These are phyloP conservation scores for Mycena maculata DNA, from an alignment of 768 basidiomycete species.

Conservation along the genomic window DNA sequence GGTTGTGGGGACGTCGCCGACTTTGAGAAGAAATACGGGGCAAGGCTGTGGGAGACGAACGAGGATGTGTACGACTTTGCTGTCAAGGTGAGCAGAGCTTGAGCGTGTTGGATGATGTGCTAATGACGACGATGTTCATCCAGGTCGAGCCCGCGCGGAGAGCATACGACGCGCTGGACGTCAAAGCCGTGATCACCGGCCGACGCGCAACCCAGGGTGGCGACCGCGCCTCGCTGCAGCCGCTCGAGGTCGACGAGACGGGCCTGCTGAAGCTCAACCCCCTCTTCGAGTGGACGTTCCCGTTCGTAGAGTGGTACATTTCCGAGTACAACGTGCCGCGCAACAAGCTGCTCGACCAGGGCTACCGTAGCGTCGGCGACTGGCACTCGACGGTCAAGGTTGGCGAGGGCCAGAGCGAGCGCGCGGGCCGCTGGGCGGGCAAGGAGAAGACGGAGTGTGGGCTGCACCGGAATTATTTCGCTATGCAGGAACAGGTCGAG, in stretches of 20 bases:
- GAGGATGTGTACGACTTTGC: conserved; percentile 91
- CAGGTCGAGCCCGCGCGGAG: conserved; percentile 94
- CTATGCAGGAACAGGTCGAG: conserved; percentile 71
- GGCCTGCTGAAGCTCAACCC: conserved; percentile 96
- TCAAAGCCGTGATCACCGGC: conserved; percentile 93
- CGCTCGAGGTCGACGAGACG: conserved; percentile 90
- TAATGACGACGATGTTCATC: background rate
- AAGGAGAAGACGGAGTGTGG: conserved; percentile 96
- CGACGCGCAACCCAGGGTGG: conserved; percentile 93
- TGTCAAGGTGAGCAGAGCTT: conserved; percentile 75
- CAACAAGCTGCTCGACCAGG: conserved; percentile 88
- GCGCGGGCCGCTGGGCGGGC: conserved; percentile 93
- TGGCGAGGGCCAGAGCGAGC: conserved; percentile 81
- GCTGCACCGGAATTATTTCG: conserved; percentile 90
- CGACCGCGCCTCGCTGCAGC: conserved; percentile 83
- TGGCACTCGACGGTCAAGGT: conserved; percentile 93
- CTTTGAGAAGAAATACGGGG: conserved; percentile 85
- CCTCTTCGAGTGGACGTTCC: conserved; percentile 88
- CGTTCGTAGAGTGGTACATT: conserved; percentile 86
- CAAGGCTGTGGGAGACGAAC: conserved; percentile 87
- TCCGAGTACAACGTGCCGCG: conserved; percentile 84
- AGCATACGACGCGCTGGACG: conserved; percentile 83
- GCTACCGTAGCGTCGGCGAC: conserved; percentile 96
- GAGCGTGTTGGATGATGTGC: background rate
- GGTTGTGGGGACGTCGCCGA: conserved; percentile 73